phyloP scores from a whole-genome alignment of 2,329 filamentous ascomycete species.

The Mollisiaceae sp. region DNA sequence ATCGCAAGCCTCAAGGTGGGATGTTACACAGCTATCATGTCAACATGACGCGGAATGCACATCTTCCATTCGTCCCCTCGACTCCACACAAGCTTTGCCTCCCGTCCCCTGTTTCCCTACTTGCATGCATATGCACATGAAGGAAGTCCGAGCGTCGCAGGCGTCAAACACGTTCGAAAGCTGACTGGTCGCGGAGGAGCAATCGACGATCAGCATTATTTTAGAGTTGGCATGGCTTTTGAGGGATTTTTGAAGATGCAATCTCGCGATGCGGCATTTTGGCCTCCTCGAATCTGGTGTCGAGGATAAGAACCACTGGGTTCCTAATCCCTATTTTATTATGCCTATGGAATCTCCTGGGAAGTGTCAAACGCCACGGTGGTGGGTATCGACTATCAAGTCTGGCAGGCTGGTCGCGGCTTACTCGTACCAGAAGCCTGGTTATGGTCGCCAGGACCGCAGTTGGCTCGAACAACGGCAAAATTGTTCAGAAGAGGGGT shows the following conservation, averaged over 20 bases:
- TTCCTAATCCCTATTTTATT: slow-evolving; percentile 12
- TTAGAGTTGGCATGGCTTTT: slow-evolving; percentile 17
- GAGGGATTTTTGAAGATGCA: slow-evolving; percentile 20
- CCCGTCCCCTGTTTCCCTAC: slow-evolving; percentile 1
- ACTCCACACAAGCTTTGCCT: neutral
- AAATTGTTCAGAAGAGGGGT: neutral
- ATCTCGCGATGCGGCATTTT: slow-evolving; percentile 34
- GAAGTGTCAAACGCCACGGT: neutral
- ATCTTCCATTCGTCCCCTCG: neutral
- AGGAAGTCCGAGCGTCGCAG: neutral
- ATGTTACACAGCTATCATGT: neutral
- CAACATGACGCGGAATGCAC: neutral
- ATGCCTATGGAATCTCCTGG: neutral
- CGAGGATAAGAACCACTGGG: slow-evolving; percentile 30
- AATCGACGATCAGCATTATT: slow-evolving; percentile 11
- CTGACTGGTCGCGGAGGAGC: neutral
- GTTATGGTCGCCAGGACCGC: neutral
- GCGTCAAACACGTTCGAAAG: slow-evolving; percentile 10
- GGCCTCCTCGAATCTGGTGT: slow-evolving; percentile 40
- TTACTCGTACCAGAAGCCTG: neutral
- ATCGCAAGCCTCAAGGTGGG: neutral
- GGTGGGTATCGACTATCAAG: slow-evolving; percentile 15
- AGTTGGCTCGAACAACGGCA: neutral
- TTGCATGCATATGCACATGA: slow-evolving; percentile 6
- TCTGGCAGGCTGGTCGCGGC: slow-evolving; percentile 14